Percentiles rank a stretch among this genome's conserved stretches.
phyloP scores from a whole-genome alignment of 306 rosid species.

The Begonia loranthoides region DNA sequence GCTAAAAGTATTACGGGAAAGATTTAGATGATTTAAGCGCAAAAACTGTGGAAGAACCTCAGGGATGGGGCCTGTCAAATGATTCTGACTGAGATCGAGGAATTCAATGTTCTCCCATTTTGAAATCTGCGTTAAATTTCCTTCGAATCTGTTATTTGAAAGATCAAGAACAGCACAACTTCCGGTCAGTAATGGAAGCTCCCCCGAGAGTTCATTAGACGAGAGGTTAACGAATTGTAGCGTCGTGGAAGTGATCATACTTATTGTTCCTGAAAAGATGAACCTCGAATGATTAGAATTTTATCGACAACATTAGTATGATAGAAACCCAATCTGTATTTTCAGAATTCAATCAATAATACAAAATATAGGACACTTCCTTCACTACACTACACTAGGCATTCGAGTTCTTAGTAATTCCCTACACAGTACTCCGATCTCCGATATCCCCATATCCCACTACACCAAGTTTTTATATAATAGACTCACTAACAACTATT shows the following conservation, averaged over 20 bases:
- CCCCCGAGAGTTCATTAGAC: slow-evolving; percentile 56
- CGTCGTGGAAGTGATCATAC: slow-evolving; percentile 60
- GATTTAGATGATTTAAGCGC: slow-evolving; percentile 62
- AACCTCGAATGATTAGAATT: too few relatives aligned
- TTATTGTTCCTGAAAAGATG: slow-evolving; percentile 59
- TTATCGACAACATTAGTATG: too few relatives aligned
- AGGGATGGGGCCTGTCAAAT: slow-evolving; percentile 58
- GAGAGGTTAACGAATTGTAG: slow-evolving; percentile 60
- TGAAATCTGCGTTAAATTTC: slow-evolving; percentile 60
- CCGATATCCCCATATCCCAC: too few relatives aligned
- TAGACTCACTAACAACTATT: too few relatives aligned
- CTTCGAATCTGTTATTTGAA: slow-evolving; percentile 68
- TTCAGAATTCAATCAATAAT: too few relatives aligned
- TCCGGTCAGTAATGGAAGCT: slow-evolving; percentile 81
- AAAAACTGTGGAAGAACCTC: slow-evolving; percentile 73
- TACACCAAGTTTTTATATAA: too few relatives aligned
- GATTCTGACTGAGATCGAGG: slow-evolving; percentile 83
- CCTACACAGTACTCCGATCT: too few relatives aligned
- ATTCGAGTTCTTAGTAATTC: too few relatives aligned
- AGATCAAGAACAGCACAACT: slow-evolving; percentile 84
- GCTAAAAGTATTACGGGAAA: slow-evolving; percentile 60
- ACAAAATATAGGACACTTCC: too few relatives aligned
- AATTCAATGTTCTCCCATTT: slow-evolving; percentile 89
- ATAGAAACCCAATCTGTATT: too few relatives aligned
- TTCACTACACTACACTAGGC: too few relatives aligned